Evolutionary conservation across 202 grass and related monocot species (phyloP).

Genomic region (Alloteropsis angusta): DNA sequence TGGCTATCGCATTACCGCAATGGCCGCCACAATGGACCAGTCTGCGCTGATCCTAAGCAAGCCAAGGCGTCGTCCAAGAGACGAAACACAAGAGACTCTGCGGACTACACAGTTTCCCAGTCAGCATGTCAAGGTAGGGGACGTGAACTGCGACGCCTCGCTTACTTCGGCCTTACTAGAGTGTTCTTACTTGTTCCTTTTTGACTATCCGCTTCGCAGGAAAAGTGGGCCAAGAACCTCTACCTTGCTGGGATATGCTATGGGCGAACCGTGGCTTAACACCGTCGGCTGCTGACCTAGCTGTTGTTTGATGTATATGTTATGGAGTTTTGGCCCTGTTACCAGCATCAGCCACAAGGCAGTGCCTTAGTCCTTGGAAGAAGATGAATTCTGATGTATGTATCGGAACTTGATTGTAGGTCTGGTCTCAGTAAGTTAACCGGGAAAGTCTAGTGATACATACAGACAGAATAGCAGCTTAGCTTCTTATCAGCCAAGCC

Average conservation of each 20-base stretch:
- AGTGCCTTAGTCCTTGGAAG: neutral
- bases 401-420: neutral
- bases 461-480: neutral
- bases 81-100: constrained; percentile 58
- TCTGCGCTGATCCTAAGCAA: constrained; percentile 52
- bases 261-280: constrained; percentile 59
- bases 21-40: constrained; percentile 52
- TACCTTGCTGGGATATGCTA: constrained; percentile 68
- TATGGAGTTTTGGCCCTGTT: neutral
- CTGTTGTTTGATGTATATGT: constrained; percentile 11
- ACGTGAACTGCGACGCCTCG: neutral
- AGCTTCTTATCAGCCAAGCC: neutral
- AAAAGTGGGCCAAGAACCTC: constrained; percentile 82
- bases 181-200: neutral
- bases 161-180: neutral
- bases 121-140: constrained; percentile 46
- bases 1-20: constrained; percentile 46
- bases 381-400: constrained; percentile 8
- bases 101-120: constrained; percentile 56
- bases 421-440: neutral
- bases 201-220: constrained; percentile 24
- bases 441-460: neutral
- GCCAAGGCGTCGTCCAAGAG: constrained; percentile 39
- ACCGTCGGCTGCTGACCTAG: neutral
- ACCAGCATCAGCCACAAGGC: neutral